phyloP scores from a whole-genome alignment of 495 filamentous ascomycete genomes.

The Xeromyces bisporus region DNA sequence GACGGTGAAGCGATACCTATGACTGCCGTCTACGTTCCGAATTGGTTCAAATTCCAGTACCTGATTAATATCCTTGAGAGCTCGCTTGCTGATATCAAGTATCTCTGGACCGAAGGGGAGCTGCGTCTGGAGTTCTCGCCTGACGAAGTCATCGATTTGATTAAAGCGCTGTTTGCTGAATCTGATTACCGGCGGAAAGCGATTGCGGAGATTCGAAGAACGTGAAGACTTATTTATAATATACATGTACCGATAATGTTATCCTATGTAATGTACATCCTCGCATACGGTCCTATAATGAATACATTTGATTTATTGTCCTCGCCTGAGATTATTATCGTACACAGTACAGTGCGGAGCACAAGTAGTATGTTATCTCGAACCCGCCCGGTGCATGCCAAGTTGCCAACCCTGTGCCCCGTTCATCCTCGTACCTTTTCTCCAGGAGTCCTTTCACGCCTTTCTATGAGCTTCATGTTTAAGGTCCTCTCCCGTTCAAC shows the following conservation, averaged over 20 bases:
- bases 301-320: no score
- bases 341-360: no score
- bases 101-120: slow-evolving; percentile 73
- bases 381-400: no score
- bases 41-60: slow-evolving; percentile 84
- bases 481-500: no score
- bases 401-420: no score
- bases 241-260: slow-evolving; percentile 1
- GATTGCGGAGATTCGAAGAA: slow-evolving; percentile 56
- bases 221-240: slow-evolving; percentile 11
- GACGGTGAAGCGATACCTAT: slow-evolving; percentile 35
- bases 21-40: slow-evolving; percentile 60
- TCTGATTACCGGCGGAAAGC: slow-evolving; percentile 58
- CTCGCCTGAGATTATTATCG: no score
- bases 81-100: slow-evolving; percentile 74
- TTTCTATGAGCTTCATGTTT: no score
- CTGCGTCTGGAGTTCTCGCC: slow-evolving; percentile 64
- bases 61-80: slow-evolving; percentile 79
- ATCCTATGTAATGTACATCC: no score
- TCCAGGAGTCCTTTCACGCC: no score
- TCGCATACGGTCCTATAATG: no score
- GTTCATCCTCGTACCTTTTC: no score
- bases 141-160: slow-evolving; percentile 76
- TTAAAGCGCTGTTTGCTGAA: slow-evolving; percentile 81
- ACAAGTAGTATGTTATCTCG: no score